Evolutionary conservation across 768 basidiomycete species (phyloP).

Genomic region (Trametes maxima): DNA sequence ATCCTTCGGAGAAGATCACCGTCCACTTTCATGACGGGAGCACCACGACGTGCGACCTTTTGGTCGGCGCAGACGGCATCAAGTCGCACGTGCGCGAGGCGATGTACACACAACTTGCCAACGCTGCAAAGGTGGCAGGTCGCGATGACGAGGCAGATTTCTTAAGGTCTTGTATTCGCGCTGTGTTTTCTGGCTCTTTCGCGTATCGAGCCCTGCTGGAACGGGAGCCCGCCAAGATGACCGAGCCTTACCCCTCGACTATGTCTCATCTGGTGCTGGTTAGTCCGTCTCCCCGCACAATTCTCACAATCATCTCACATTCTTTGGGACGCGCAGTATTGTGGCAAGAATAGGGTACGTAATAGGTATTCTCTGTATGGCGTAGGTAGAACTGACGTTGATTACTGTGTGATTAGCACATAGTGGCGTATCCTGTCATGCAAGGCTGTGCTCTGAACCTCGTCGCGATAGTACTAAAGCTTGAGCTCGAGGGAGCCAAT

Average conservation of each 20-base stretch:
- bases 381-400: too few relatives aligned
- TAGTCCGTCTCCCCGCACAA: too few relatives aligned
- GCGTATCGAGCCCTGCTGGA: constrained; percentile 44
- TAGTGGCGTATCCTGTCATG: constrained; percentile 36
- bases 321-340: constrained; percentile 25
- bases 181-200: constrained; percentile 45
- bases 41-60: constrained; percentile 27
- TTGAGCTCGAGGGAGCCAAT: constrained; percentile 20
- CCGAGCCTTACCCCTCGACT: constrained; percentile 26
- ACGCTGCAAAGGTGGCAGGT: constrained; percentile 2
- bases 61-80: constrained; percentile 33
- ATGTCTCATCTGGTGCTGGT: neutral
- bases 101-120: constrained; percentile 8
- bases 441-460: constrained; percentile 29
- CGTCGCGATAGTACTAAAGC: constrained; percentile 25
- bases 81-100: constrained; percentile 17
- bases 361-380: too few relatives aligned
- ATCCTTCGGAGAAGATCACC: constrained; percentile 9
- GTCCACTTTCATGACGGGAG: constrained; percentile 30
- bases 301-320: neutral
- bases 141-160: constrained; percentile 5
- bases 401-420: constrained; percentile 40
- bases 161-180: constrained; percentile 25
- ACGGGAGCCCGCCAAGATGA: constrained; percentile 30
- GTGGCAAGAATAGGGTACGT: constrained; percentile 28